These are phyloP conservation scores for Pneumocystis murina DNA, from an alignment of 1,139 yeast genomes.

Conservation along the genomic window DNA sequence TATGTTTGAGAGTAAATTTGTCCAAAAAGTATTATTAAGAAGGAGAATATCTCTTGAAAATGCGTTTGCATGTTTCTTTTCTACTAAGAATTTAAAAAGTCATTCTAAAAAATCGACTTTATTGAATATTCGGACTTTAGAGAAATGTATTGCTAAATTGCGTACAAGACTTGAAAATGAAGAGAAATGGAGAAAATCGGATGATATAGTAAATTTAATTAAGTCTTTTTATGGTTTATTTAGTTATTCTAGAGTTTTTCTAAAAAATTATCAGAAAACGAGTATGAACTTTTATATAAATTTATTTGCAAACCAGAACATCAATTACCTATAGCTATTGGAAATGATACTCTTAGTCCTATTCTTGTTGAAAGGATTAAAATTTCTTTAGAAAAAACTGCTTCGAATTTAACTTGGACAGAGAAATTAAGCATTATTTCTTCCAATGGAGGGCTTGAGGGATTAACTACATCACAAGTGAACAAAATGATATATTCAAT, in stretches of 20 bases:
- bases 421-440: no score
- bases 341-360: neutral
- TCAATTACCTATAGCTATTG: neutral
- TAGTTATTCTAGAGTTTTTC: neutral
- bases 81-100: neutral
- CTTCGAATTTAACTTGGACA: no score
- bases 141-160: neutral
- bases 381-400: no score
- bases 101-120: neutral
- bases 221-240: neutral
- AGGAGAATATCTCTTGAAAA: no score
- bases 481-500: constrained; percentile 4
- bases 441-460: neutral
- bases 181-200: neutral
- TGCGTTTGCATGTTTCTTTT: no score
- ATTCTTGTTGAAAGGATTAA: neutral
- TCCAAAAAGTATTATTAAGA: no score
- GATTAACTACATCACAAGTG: constrained; percentile 1
- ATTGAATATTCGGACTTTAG: neutral
- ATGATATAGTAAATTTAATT: neutral
- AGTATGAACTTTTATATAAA: neutral
- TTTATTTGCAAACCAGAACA: neutral
- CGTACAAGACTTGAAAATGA: neutral
- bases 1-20: no score
- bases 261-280: neutral